Evolutionary conservation across 352 stramenopile genomes (phyloP).

Genomic region (Hyaloperonospora arabidopsidis): DNA sequence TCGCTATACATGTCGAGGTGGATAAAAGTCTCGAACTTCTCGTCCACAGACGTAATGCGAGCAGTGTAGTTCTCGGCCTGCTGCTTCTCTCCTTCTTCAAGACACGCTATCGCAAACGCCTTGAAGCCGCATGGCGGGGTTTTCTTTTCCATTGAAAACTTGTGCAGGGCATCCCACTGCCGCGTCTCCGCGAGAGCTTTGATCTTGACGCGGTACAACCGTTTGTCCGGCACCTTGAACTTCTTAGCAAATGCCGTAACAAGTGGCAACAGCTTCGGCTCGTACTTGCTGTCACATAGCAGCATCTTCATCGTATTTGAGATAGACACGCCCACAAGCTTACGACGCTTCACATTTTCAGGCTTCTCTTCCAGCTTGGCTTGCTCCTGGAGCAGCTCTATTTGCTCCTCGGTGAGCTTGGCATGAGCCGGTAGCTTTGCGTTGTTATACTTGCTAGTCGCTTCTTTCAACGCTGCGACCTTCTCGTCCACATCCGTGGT

Average conservation of each 20-base stretch:
- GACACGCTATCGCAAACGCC: constrained; percentile 71
- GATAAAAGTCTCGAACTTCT: constrained; percentile 85
- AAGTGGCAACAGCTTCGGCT: constrained; percentile 65
- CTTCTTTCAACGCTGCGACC: constrained; percentile 54
- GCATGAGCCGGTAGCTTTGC: constrained; percentile 54
- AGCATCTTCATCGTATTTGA: constrained; percentile 82
- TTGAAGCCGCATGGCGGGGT: constrained; percentile 80
- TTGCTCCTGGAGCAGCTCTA: constrained; percentile 84
- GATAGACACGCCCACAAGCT: constrained; percentile 78
- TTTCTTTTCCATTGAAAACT: constrained; percentile 84
- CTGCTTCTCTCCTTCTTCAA: constrained; percentile 68
- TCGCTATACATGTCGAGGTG: constrained; percentile 80
- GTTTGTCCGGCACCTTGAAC: constrained; percentile 88
- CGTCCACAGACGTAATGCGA: constrained; percentile 71
- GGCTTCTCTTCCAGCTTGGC: constrained; percentile 71
- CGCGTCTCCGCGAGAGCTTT: constrained; percentile 74
- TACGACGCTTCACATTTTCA: constrained; percentile 72
- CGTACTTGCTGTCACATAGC: constrained; percentile 70
- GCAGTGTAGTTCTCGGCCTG: constrained; percentile 78
- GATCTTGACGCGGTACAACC: constrained; percentile 88
- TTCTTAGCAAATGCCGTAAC: constrained; percentile 73
- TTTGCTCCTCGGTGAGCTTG: constrained; percentile 81
- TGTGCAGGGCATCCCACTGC: constrained; percentile 84
- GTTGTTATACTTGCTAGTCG: constrained; percentile 51
- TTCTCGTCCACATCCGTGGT: constrained; percentile 59